Base-by-base conservation (phyloP, 768 basidiomycete genomes). In the Russula olivacea region DNA sequence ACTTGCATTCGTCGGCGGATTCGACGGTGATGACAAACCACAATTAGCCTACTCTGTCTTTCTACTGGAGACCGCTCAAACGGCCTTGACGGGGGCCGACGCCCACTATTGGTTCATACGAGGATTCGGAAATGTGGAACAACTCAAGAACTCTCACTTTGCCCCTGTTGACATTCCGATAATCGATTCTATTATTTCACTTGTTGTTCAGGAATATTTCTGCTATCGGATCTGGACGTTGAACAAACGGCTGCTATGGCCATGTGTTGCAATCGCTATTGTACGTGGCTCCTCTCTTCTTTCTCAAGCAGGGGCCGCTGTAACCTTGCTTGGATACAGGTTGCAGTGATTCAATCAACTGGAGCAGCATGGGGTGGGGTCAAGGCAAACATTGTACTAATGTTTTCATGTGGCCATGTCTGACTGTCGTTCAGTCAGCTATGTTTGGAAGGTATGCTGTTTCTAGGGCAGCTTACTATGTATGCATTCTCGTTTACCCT, bases 331-430 rank as follows among this genome's bases (percentile, higher is more conserved):
- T 3, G 21, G 21, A 23, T 38, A 15, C n/a, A 64, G 63, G 2
- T 59, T 21, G 14, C 53, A n/a, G 30, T 55, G 15, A 10, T 25
- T 25, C 30, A 49, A 38, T 30, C 58, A 4, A 38, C 36, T 12
- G 63, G 58, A 11, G 23, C 63, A 21, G 23, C 23, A 23, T 64
- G 63, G 63, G 63, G 63, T 4, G 63, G 63, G 8, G 17, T 59
- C 48, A 34, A 34, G 48, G 63, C n/a, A 19, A 54, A 17, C 11
- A 19, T 30, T 3, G 21, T 36, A n/a, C 49, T 25, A 12, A 11
- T 15, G 12, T 17, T 23, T 52, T 41, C 14, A 14, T 1, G 10
- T 23, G 25, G 10, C 8, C 19, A n/a, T 38, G 15, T 21, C 43
- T 53, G n/a, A 58, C 43, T 25, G 1, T 23, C 9, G 6, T 47